These are phyloP conservation scores for Podospora comata DNA, from an alignment of 495 filamentous ascomycete genomes.

Conservation along the genomic window DNA sequence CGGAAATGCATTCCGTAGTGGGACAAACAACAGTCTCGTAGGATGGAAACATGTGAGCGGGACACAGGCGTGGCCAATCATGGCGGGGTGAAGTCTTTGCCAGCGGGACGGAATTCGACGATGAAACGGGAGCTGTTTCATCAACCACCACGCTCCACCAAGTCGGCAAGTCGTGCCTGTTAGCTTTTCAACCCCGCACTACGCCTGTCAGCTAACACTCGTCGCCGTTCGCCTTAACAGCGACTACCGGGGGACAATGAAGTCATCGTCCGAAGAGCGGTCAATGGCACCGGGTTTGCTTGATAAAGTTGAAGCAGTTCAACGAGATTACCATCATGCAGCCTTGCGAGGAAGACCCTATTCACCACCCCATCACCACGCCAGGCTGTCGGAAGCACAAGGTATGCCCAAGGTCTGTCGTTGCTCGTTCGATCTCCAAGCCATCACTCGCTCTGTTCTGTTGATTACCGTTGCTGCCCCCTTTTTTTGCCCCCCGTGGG, in stretches of 20 bases:
- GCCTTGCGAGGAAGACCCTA: neutral
- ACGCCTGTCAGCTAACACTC: neutral
- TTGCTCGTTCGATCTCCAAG: neutral
- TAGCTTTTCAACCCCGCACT: constrained; percentile 7
- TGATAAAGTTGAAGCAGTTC: neutral
- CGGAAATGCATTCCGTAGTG: constrained; percentile 11
- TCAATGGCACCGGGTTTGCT: constrained; percentile 9
- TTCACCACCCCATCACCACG: neutral
- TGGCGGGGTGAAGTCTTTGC: constrained; percentile 7
- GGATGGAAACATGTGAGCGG: constrained; percentile 10
- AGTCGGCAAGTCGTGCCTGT: constrained; percentile 10
- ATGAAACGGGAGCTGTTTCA: constrained; percentile 33
- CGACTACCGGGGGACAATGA: neutral
- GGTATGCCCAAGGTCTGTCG: too few species aligned
- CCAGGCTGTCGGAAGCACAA: neutral
- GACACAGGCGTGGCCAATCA: constrained; percentile 4
- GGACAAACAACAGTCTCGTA: constrained; percentile 13
- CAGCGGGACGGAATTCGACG: constrained; percentile 12
- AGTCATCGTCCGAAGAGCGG: constrained; percentile 18
- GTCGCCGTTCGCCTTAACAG: neutral
- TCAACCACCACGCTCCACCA: constrained; percentile 18
- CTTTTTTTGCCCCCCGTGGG: neutral
- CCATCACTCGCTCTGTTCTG: neutral
- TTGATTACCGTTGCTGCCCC: neutral
- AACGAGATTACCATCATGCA: neutral